Conservation (phyloP, 2,329 filamentous ascomycete species). For the Alternaria metachromatica region DNA sequence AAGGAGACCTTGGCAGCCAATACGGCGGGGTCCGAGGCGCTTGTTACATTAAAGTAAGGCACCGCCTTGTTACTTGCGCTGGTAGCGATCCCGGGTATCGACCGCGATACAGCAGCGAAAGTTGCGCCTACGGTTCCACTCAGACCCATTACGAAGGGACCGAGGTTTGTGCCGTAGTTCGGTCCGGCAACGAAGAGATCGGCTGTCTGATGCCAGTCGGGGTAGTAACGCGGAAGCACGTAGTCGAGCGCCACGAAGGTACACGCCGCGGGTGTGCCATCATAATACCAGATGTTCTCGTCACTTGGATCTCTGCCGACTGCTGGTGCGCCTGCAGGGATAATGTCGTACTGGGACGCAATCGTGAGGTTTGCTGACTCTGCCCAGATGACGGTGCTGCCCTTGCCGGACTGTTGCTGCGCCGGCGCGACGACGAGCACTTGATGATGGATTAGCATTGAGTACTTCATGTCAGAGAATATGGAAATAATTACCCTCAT, state of each 20-base stretch:
- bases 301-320: constrained; percentile 61
- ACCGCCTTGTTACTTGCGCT: constrained; percentile 53
- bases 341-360: constrained; percentile 54
- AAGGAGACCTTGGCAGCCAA: constrained; percentile 54
- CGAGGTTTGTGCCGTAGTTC: constrained; percentile 63
- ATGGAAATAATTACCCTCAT: constrained; percentile 24
- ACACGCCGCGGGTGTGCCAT: constrained; percentile 64
- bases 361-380: constrained; percentile 51
- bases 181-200: constrained; percentile 64
- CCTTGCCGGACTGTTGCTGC: constrained; percentile 55
- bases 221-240: constrained; percentile 54
- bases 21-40: constrained; percentile 53
- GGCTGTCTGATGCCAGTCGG: constrained; percentile 55
- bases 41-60: constrained; percentile 54
- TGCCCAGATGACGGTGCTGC: constrained; percentile 55
- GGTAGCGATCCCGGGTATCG: constrained; percentile 59
- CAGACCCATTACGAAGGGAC: constrained; percentile 55
- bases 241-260: constrained; percentile 65
- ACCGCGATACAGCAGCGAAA: constrained; percentile 58
- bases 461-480: no score
- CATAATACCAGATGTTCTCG: constrained; percentile 66
- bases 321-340: constrained; percentile 57
- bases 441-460: constrained; percentile 10
- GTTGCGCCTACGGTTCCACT: constrained; percentile 52
- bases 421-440: constrained; percentile 54